A percentile compares a stretch with the other conserved stretches of the same genome.
phyloP scores from a whole-genome alignment of 441 rosid species.

The Jatropha multifida region DNA sequence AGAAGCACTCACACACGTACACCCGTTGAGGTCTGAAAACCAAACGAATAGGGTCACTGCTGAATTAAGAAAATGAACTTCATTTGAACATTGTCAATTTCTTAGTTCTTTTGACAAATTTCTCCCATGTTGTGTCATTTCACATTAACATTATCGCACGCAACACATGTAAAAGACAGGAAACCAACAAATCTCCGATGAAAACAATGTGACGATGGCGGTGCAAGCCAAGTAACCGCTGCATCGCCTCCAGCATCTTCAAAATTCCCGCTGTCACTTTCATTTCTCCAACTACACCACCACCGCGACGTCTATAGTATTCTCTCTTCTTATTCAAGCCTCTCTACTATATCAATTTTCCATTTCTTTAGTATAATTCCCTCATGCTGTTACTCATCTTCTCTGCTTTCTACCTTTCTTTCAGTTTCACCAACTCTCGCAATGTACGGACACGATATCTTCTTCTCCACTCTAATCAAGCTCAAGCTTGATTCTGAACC shows the following conservation, averaged over 20 bases:
- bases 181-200: conserved; percentile 8
- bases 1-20: too few species aligned
- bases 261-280: not conserved
- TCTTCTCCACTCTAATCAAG: conserved; percentile 30
- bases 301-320: not conserved
- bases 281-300: not conserved
- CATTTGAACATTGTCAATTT: not conserved
- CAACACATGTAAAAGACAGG: not conserved
- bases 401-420: not conserved
- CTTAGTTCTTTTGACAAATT: not conserved
- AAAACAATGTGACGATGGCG: conserved; percentile 23
- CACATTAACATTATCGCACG: not conserved
- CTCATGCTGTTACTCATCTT: not conserved
- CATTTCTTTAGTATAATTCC: not conserved
- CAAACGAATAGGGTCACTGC: too few species aligned
- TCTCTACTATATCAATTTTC: not conserved
- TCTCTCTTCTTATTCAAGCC: conserved; percentile 24
- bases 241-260: not conserved
- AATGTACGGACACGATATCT: conserved; percentile 54
- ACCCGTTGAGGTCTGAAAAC: too few species aligned
- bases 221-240: conserved; percentile 11
- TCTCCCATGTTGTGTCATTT: not conserved
- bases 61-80: not conserved
- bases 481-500: conserved; percentile 27
- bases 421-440: not conserved